A percentile compares a stretch with the other conserved stretches of the same genome.
These are phyloP conservation scores for Mycena chlorophos DNA, from an alignment of 768 basidiomycete species.

Conservation along the genomic window DNA sequence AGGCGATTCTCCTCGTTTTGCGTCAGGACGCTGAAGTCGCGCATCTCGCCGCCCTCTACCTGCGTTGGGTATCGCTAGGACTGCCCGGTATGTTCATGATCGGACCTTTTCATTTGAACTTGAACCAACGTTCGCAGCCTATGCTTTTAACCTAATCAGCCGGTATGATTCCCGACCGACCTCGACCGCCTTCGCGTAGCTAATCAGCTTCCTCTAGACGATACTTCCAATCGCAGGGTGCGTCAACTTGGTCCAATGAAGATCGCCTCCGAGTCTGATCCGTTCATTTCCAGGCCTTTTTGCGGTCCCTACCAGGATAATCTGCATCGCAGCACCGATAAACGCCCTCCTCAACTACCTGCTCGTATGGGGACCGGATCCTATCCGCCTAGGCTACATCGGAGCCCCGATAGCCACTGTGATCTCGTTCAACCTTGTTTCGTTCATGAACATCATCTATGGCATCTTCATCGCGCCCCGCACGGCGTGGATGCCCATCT, in stretches of 20 bases:
- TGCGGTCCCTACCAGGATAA: slow-evolving; percentile 80
- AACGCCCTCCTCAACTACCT: slow-evolving; percentile 83
- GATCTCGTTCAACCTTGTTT: slow-evolving; percentile 85
- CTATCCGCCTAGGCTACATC: slow-evolving; percentile 81
- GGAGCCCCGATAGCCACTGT: slow-evolving; percentile 92
- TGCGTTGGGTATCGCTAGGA: slow-evolving; percentile 74
- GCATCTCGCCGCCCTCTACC: slow-evolving; percentile 69
- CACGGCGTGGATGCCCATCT: slow-evolving; percentile 83
- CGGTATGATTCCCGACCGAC: slow-evolving; percentile 33
- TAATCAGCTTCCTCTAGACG: slow-evolving; percentile 38
- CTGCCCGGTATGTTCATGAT: slow-evolving; percentile 55
- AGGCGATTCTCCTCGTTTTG: slow-evolving; percentile 70
- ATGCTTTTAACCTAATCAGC: slow-evolving; percentile 53
- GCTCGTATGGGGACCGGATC: slow-evolving; percentile 86
- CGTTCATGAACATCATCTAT: slow-evolving; percentile 59
- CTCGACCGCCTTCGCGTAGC: not conserved
- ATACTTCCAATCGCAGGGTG: slow-evolving; percentile 84
- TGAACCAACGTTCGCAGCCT: slow-evolving; percentile 33
- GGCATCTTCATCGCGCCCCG: slow-evolving; percentile 60
- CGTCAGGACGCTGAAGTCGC: slow-evolving; percentile 87
- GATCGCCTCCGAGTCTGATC: not conserved
- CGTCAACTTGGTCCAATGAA: slow-evolving; percentile 2
- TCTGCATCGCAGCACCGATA: slow-evolving; percentile 78
- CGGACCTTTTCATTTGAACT: slow-evolving; percentile 11
- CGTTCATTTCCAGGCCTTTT: slow-evolving; percentile 58